Percentiles rank a stretch among this genome's conserved stretches.
Conservation (phyloP, 208 protist species). For the Borovskyia barvae region DNA sequence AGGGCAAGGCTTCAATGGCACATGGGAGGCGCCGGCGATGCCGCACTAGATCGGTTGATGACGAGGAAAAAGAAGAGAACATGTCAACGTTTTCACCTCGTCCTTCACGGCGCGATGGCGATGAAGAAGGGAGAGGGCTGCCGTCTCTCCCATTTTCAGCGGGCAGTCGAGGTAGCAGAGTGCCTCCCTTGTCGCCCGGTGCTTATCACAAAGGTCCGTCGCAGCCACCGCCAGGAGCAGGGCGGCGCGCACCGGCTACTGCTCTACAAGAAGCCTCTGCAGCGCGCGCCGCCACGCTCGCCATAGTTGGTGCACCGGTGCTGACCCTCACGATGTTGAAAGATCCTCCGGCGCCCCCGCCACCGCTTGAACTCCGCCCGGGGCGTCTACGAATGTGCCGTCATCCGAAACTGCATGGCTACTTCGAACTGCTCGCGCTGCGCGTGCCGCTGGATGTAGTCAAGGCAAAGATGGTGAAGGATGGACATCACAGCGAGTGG, state of each 20-base stretch:
- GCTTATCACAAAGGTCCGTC: slow-evolving; percentile 13
- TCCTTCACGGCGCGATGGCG: no score
- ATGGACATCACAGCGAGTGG: slow-evolving; percentile 58
- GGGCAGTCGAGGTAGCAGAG: background rate
- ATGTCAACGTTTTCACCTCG: no score
- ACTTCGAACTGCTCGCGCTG: slow-evolving; percentile 65
- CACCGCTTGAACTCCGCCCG: slow-evolving; percentile 27
- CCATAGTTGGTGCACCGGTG: slow-evolving; percentile 17
- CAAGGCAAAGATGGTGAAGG: slow-evolving; percentile 56
- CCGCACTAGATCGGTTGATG: no score
- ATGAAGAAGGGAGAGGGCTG: no score
- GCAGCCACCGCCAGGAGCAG: slow-evolving; percentile 3
- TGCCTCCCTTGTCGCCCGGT: slow-evolving; percentile 2
- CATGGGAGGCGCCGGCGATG: no score
- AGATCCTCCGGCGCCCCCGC: slow-evolving; percentile 34
- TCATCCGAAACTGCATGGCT: slow-evolving; percentile 56
- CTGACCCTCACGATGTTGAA: slow-evolving; percentile 11
- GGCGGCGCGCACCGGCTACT: slow-evolving; percentile 3
- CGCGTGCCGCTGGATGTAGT: slow-evolving; percentile 41
- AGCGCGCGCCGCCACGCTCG: slow-evolving; percentile 14
- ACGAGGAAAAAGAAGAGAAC: no score
- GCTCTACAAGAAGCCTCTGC: slow-evolving; percentile 14
- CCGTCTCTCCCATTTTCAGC: background rate
- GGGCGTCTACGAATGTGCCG: slow-evolving; percentile 35
- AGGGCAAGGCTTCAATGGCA: no score